Conservation (phyloP, 2,329 filamentous ascomycete species). For the Talaromyces albobiverticillius region DNA sequence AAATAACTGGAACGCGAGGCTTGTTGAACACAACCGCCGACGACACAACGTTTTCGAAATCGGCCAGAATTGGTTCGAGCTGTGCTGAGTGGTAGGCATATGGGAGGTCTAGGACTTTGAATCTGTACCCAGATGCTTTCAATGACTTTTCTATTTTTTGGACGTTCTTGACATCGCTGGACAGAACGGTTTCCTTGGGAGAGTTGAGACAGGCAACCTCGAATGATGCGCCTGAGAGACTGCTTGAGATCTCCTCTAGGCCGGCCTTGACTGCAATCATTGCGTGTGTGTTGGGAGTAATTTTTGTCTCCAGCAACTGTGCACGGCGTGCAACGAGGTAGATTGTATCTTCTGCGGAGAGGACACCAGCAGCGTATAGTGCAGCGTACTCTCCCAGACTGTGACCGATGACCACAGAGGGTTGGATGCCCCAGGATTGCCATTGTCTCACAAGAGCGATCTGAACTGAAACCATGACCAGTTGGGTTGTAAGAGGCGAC, state of each 20-base stretch:
- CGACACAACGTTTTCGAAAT: conserved; percentile 55
- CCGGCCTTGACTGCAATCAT: conserved; percentile 57
- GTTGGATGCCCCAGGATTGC: conserved; percentile 28
- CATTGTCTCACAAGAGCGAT: conserved; percentile 40
- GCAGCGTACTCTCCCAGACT: conserved; percentile 42
- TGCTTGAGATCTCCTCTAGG: conserved; percentile 45
- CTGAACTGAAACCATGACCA: conserved; percentile 39
- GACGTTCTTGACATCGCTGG: conserved; percentile 59
- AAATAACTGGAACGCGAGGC: conserved; percentile 44
- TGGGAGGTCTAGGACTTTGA: conserved; percentile 60
- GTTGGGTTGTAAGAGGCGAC: conserved; percentile 31
- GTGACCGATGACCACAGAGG: conserved; percentile 28
- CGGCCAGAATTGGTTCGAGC: conserved; percentile 60
- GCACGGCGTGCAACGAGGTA: conserved; percentile 69
- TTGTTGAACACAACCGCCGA: conserved; percentile 36
- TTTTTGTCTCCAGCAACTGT: conserved; percentile 62
- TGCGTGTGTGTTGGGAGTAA: conserved; percentile 64
- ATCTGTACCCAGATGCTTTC: conserved; percentile 56
- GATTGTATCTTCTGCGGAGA: conserved; percentile 43
- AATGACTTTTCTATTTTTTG: conserved; percentile 53
- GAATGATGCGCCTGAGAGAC: conserved; percentile 36
- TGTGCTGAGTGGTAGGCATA: conserved; percentile 67
- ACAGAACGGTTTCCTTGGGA: conserved; percentile 70
- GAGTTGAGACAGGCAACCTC: conserved; percentile 74
- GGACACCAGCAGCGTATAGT: conserved; percentile 32